Evolutionary conservation across 768 basidiomycete genomes (phyloP), one percentile per base, ranked within the genome.

Genomic region (Psilocybe sp.): DNA sequence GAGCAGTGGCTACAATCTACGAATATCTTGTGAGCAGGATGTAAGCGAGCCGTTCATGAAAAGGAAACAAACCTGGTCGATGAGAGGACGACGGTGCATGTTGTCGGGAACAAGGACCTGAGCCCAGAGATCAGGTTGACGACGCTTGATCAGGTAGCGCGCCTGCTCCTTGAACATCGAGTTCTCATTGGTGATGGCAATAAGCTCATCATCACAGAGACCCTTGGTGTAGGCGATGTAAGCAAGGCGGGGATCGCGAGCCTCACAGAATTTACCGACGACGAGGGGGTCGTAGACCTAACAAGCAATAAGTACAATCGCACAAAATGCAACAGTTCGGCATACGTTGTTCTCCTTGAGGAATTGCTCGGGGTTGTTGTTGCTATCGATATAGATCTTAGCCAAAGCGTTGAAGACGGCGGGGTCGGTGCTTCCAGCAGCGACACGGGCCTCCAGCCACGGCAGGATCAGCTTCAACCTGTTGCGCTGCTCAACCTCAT

Each of bases 91-190:
- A 52, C 94, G 92, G 66, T 98, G 87, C 42, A 92, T 80, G 68
- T 97, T 98, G 55, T 93, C 93, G 3, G 81, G 78, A 10, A 82
- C 76, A 48, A 99, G 85, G 33, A 99, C 97, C 69, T 98, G 93
- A 1, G 88, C 84, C 97, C 97, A 99, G 28, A 99, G 82, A 53
- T 98, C 97, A 13, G 89, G 84, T 54, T 92, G 85, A 54, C 97
- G 91, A 59, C 97, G 87, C 71, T 95, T 97, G 64, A 98, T 91
- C 50, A 99, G 83, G 71, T 99, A 99, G 23, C 97, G 87, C 46
- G 97, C 92, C 69, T 98, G 97, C 62, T 99, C 96, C 72, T 98
- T 99, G 81, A 95, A 99, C 97, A 99, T 99, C 11, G 94, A 87
- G 74, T 99, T 99, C 57, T 96, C 95, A 64, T 98, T 98, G 42